Evolutionary conservation across 805 yeast genomes (phyloP), one percentile per base, ranked within the genome.

Genomic region (Candida piceae): DNA sequence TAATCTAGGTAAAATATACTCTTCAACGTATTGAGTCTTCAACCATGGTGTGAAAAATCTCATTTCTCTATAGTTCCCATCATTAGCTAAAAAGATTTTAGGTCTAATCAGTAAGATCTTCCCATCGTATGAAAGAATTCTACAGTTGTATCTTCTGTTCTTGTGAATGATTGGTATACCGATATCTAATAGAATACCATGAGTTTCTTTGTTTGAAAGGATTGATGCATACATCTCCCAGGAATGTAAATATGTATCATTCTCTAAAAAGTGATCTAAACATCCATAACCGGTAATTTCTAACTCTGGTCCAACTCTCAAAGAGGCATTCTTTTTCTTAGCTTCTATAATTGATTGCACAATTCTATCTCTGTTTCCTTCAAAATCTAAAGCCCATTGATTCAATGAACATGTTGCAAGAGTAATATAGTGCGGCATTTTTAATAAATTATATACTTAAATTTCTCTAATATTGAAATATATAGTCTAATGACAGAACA

Each of bases 381-480:
- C 97, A 60, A 87, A 93, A 59, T 93, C 99, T 37, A 93, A 69
- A 0, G 98, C 96, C 99, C 99, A 93, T 72, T 93, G 99, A 65
- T 93, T 93, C 46, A 93, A 70, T 52, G 89, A 87, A 63, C 97
- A 90, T 1, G 97, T 89, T 1, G 97, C 89, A 25, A 90, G 67
- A 0, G 97, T 90, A 32, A 89, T 79, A 39, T 83, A 72, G 37
- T 86, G 93, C 1, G 94, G 89, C 96, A 89, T 89, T 9, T 16
- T 12, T 16, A 18, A 12, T n/a, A 33, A 26, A n/a, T n/a, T n/a
- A n/a, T n/a, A n/a, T n/a, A n/a, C n/a, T n/a, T n/a, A n/a, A n/a
- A n/a, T n/a, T n/a, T n/a, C n/a, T n/a, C n/a, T n/a, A n/a, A n/a
- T n/a, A n/a, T n/a, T n/a, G n/a, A n/a, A n/a, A n/a, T n/a, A n/a